Percentiles rank a stretch among this genome's conserved stretches.
Evolutionary conservation across 1,284 basidiomycete species (phyloP).

Genomic region (Sphagnurus paluster): DNA sequence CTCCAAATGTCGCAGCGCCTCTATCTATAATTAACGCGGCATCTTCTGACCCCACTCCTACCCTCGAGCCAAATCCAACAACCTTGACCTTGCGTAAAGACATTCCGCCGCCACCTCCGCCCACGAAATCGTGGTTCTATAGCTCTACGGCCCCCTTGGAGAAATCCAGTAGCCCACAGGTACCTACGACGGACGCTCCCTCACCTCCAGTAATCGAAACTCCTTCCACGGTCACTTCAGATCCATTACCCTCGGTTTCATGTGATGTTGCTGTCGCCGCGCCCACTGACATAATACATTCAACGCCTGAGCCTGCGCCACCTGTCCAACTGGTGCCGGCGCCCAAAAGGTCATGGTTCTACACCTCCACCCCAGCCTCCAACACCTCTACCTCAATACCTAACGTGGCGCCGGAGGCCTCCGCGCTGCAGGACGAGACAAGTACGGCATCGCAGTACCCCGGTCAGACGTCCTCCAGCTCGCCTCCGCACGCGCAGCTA

Average conservation of each 20-base stretch:
- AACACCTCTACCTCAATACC: constrained; percentile 17
- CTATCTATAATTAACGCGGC: too few species aligned
- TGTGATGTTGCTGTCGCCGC: not conserved
- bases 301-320: not conserved
- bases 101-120: not conserved
- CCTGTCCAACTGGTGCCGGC: not conserved
- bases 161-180: too few species aligned
- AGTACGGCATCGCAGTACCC: too few species aligned
- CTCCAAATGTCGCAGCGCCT: too few species aligned
- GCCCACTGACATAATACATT: not conserved
- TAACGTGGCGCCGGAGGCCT: too few species aligned
- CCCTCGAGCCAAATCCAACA: not conserved
- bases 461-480: too few species aligned
- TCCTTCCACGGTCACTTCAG: not conserved
- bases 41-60: not conserved
- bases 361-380: not conserved
- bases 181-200: not conserved
- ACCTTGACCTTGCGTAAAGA: not conserved
- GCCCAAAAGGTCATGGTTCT: not conserved
- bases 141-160: too few species aligned
- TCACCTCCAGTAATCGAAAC: not conserved
- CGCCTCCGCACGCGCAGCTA: too few species aligned
- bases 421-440: too few species aligned
- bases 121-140: not conserved
- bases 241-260: not conserved